Percentiles rank a stretch among this genome's conserved stretches.
phyloP scores from a whole-genome alignment of 2,329 filamentous ascomycete species.

The Penicillium expansum region DNA sequence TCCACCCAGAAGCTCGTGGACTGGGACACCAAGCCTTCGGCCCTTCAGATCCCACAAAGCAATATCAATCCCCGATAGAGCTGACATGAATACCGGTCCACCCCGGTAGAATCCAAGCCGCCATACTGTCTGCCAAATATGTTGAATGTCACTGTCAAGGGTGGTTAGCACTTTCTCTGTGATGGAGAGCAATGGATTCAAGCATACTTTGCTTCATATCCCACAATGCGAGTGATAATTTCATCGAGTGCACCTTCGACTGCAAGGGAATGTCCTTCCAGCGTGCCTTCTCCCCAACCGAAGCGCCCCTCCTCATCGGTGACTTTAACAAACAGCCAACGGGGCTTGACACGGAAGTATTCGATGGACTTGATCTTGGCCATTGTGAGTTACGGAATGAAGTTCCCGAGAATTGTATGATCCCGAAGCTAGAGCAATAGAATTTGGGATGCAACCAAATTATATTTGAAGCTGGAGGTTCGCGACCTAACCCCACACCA shows the following conservation, averaged over 20 bases:
- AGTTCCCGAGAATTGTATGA: background rate
- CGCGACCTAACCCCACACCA: constrained; percentile 4
- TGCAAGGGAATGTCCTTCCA: constrained; percentile 72
- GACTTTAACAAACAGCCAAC: constrained; percentile 78
- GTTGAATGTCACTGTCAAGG: constrained; percentile 67
- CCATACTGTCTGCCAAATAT: constrained; percentile 75
- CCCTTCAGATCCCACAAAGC: constrained; percentile 79
- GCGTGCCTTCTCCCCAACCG: constrained; percentile 73
- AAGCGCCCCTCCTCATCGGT: constrained; percentile 63
- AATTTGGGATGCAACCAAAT: background rate
- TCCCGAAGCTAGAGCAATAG: background rate
- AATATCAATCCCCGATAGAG: constrained; percentile 73
- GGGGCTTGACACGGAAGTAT: constrained; percentile 71
- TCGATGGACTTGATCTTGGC: constrained; percentile 64
- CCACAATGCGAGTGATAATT: constrained; percentile 60
- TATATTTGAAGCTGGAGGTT: constrained; percentile 9
- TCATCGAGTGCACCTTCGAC: constrained; percentile 72
- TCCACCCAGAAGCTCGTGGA: constrained; percentile 72
- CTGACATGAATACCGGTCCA: constrained; percentile 77
- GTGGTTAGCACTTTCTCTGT: background rate
- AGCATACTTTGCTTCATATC: constrained; percentile 67
- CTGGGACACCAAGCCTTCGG: constrained; percentile 61
- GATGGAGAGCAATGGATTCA: background rate
- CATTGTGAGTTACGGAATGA: constrained; percentile 44
- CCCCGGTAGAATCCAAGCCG: constrained; percentile 72